phyloP scores from a whole-genome alignment of 768 basidiomycete genomes.

The Mycena kentingensis region DNA sequence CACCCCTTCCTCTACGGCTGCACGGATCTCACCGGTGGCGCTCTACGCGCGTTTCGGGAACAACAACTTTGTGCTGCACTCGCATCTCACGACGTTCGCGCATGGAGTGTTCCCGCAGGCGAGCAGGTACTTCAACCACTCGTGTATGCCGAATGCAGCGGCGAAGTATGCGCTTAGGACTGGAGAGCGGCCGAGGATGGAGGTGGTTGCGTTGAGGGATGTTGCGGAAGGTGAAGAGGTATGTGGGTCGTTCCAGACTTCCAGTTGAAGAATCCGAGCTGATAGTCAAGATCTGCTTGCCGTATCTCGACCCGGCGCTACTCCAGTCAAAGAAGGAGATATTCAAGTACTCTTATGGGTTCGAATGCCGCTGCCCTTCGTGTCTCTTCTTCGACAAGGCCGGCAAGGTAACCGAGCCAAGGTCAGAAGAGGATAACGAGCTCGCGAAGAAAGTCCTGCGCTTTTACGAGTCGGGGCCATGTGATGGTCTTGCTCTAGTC shows the following conservation, averaged over 20 bases:
- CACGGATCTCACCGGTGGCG: no score
- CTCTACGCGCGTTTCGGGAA: conserved; percentile 71
- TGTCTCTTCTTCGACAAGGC: conserved; percentile 49
- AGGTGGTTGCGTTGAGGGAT: conserved; percentile 62
- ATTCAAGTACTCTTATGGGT: conserved; percentile 65
- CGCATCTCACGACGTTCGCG: conserved; percentile 66
- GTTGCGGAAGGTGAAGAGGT: conserved; percentile 70
- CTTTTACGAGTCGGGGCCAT: conserved; percentile 38
- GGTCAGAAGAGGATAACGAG: conserved; percentile 33
- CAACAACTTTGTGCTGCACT: conserved; percentile 81
- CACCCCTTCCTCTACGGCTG: no score
- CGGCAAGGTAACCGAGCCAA: conserved; percentile 41
- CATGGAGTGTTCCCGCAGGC: conserved; percentile 79
- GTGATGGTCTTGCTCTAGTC: conserved; percentile 30
- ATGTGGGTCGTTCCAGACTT: conserved; percentile 2
- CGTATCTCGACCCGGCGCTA: conserved; percentile 80
- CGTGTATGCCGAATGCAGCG: conserved; percentile 73
- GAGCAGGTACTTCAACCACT: conserved; percentile 83
- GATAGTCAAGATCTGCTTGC: conserved; percentile 59
- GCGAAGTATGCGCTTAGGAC: conserved; percentile 54
- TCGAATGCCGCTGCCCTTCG: conserved; percentile 61
- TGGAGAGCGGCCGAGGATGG: conserved; percentile 50
- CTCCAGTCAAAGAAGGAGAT: conserved; percentile 60
- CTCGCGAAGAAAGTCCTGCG: conserved; percentile 37
- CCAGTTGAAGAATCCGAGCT: conserved; percentile 1